Evolutionary conservation across 257 asterid genomes (phyloP), one percentile per base, ranked within the genome.

Genomic region (Lycium ferocissimum): DNA sequence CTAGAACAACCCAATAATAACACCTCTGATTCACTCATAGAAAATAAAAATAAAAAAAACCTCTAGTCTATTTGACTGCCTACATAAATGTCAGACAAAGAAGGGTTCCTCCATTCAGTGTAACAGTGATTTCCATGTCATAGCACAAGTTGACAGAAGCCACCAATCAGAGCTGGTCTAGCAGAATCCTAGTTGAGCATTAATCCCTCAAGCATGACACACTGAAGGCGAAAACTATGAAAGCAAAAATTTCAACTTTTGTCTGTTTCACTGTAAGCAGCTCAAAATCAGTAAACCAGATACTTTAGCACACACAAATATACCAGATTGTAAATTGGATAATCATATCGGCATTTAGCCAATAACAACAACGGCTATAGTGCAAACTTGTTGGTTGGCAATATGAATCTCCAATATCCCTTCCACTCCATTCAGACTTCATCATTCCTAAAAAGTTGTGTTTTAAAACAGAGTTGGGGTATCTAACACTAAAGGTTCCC

Each of bases 131-230:
- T 20, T 72, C 18, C 49, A 37, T 67, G 15, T 72, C 80, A 45
- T 72, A 35, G 38, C 58, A n/a, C 58, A 72, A 72, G 18, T 72
- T 72, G 80, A 45, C 11, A 72, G 38, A 45, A 72, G 80, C 58
- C 80, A 72, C 58, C 38, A 72, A n/a, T 20, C 45, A 18, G 37
- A 45, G 38, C 38, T 13, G 37, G n/a, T 43, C 79, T 45, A 72
- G 57, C 57, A 43, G 80, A 67, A 45, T 43, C 54, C 58, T 47
- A 72, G 56, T 72, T 72, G 80, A 43, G 57, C 8, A 71, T n/a
- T 71, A 43, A 71, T 43, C 57, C 79, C 57, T 71, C 9, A 5
- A 71, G 57, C 56, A 71, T 43, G 79, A 71, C 18, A 65, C 22
- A 71, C 40, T 40, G 35, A 72, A 72, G 57, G 37, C 15, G 3